phyloP scores from a whole-genome alignment of 2,329 filamentous ascomycete genomes.

The Epichloe typhina region DNA sequence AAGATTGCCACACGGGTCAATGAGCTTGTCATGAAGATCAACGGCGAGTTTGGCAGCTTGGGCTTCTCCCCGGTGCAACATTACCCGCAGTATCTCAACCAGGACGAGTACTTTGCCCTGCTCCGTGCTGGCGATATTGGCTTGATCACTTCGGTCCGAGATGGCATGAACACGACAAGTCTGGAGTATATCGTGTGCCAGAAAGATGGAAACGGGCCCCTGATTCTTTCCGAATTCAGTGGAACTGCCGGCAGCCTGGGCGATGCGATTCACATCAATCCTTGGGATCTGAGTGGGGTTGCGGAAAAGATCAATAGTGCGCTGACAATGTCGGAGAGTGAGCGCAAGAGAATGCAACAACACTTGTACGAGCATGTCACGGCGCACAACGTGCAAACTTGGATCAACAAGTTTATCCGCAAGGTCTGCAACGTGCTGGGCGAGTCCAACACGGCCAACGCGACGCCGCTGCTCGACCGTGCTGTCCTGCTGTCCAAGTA shows the following conservation, averaged over 20 bases:
- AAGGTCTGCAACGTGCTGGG: slow-evolving; percentile 69
- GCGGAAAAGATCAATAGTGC: slow-evolving; percentile 73
- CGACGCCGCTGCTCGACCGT: slow-evolving; percentile 73
- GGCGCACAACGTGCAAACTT: slow-evolving; percentile 72
- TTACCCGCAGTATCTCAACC: slow-evolving; percentile 82
- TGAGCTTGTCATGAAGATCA: slow-evolving; percentile 81
- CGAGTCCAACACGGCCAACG: slow-evolving; percentile 58
- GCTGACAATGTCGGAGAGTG: slow-evolving; percentile 57
- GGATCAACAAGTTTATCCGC: slow-evolving; percentile 69
- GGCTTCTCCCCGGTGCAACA: slow-evolving; percentile 87
- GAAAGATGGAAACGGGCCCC: slow-evolving; percentile 68
- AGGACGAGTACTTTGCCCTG: slow-evolving; percentile 90
- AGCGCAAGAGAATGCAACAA: slow-evolving; percentile 55
- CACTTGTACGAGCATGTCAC: slow-evolving; percentile 75
- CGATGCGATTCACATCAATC: slow-evolving; percentile 90
- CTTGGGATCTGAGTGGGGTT: slow-evolving; percentile 79
- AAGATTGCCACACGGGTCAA: slow-evolving; percentile 83
- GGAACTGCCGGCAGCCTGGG: slow-evolving; percentile 78
- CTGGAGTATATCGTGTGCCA: slow-evolving; percentile 92
- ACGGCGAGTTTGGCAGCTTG: slow-evolving; percentile 77
- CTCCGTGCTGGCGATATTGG: slow-evolving; percentile 81
- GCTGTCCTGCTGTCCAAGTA: slow-evolving; percentile 61
- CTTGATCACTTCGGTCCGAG: slow-evolving; percentile 86
- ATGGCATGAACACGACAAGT: slow-evolving; percentile 96
- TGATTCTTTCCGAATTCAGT: slow-evolving; percentile 94